Percentiles rank a stretch among this genome's conserved stretches.
These are phyloP conservation scores for Prosopis cineraria DNA, from an alignment of 306 rosid genomes.

Conservation along the genomic window DNA sequence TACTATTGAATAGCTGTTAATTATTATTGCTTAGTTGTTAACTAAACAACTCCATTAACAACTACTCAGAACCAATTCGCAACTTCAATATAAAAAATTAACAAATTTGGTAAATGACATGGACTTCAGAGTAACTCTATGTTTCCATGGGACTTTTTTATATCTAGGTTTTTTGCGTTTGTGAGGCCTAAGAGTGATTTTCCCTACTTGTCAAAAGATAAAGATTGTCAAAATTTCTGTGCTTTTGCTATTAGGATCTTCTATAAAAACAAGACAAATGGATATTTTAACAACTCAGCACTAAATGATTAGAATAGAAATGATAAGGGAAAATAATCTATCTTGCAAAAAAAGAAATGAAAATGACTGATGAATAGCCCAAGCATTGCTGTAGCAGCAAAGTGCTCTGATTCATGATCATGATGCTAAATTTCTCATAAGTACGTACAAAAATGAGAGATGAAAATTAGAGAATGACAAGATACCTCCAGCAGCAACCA, in stretches of 20 bases:
- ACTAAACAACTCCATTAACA: no score
- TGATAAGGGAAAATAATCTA: not conserved
- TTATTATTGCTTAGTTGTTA: no score
- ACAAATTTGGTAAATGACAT: no score
- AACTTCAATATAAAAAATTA: no score
- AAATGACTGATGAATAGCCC: constrained; percentile 1
- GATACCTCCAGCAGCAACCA: constrained; percentile 98
- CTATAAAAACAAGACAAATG: not conserved
- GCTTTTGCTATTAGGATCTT: not conserved
- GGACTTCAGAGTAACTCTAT: no score
- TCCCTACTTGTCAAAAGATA: no score
- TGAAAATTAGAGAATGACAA: constrained; percentile 20
- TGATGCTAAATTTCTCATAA: not conserved
- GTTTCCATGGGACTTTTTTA: no score
- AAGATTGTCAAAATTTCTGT: not conserved
- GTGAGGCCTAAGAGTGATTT: no score
- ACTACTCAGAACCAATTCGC: no score
- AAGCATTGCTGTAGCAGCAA: constrained; percentile 3
- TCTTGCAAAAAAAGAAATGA: constrained; percentile 1
- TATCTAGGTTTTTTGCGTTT: no score
- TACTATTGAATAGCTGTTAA: no score
- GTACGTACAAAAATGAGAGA: not conserved
- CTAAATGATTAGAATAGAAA: not conserved
- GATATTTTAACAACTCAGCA: not conserved
- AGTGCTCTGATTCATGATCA: constrained; percentile 12